A percentile compares a stretch with the other conserved stretches of the same genome.
These are phyloP conservation scores for Simplicillium aogashimaense DNA, from an alignment of 2,329 filamentous ascomycete genomes.

Conservation along the genomic window DNA sequence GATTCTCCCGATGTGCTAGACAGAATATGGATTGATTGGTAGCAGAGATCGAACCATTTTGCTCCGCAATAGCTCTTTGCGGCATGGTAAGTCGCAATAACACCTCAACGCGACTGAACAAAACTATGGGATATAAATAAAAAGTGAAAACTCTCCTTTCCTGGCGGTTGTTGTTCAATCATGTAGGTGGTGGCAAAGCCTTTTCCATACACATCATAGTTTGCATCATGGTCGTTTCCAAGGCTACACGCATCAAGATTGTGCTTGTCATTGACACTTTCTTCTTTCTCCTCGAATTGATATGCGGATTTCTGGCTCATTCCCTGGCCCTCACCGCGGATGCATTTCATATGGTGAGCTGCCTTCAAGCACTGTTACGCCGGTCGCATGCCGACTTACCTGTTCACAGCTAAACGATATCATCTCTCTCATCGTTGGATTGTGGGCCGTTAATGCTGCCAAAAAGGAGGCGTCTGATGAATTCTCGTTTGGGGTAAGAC, in stretches of 20 bases:
- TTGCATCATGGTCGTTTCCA: conserved; percentile 71
- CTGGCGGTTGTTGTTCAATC: no score
- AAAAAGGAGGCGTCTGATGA: conserved; percentile 76
- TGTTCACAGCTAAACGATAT: conserved; percentile 77
- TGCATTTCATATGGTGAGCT: conserved; percentile 87
- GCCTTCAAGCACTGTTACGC: conserved; percentile 3
- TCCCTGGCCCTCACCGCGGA: conserved; percentile 94
- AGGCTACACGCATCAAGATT: conserved; percentile 82
- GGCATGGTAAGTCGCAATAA: no score
- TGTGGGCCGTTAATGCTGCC: conserved; percentile 90
- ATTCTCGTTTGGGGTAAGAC: conserved; percentile 33
- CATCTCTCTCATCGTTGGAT: conserved; percentile 79
- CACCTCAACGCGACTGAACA: no score
- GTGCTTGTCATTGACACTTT: conserved; percentile 80
- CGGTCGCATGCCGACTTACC: conserved; percentile 3
- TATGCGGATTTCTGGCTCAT: conserved; percentile 75
- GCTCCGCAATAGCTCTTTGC: no score
- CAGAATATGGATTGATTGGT: no score
- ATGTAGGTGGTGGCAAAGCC: no score
- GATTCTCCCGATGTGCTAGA: no score
- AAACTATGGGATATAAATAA: no score
- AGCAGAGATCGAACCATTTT: no score
- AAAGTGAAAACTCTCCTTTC: no score
- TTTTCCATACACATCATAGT: background rate
- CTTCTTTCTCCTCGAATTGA: conserved; percentile 86